These are phyloP conservation scores for Synchytrium microbalum DNA, from an alignment of 371 early-diverging fungal genomes.

Conservation along the genomic window DNA sequence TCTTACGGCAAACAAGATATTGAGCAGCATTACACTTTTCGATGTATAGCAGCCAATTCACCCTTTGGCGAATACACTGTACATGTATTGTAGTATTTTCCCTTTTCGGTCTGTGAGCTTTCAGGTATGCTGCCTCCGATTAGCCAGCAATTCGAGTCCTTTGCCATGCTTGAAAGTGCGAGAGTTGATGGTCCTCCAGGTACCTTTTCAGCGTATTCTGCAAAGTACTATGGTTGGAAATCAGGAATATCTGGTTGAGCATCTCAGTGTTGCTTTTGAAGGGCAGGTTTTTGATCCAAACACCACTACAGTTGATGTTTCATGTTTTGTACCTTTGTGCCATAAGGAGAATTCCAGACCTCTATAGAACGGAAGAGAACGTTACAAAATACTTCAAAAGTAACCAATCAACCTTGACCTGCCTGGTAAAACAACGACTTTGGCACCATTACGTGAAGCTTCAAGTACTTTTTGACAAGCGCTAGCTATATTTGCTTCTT, in stretches of 20 bases:
- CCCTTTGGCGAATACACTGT: conserved; percentile 80
- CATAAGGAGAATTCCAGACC: conserved; percentile 85
- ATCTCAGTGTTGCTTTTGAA: neutral
- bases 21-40: conserved; percentile 23
- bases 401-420: neutral
- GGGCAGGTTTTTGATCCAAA: no score
- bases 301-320: no score
- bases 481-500: conserved; percentile 65
- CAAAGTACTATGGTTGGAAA: conserved; percentile 82
- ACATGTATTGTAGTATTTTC: conserved; percentile 80
- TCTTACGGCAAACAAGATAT: neutral
- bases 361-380: conserved; percentile 41
- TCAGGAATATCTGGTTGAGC: neutral
- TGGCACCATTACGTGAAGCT: conserved; percentile 71
- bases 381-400: conserved; percentile 3
- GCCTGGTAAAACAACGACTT: conserved; percentile 82
- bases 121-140: conserved; percentile 92
- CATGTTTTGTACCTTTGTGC: conserved; percentile 1
- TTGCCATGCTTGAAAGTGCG: conserved; percentile 74
- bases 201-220: conserved; percentile 57
- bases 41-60: conserved; percentile 27
- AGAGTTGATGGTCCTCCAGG: conserved; percentile 52
- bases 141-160: conserved; percentile 67
- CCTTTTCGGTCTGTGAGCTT: conserved; percentile 23
- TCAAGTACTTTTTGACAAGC: conserved; percentile 71